Evolutionary conservation across 2,329 filamentous ascomycete genomes (phyloP).

Genomic region (Rhynchosporium graminicola): DNA sequence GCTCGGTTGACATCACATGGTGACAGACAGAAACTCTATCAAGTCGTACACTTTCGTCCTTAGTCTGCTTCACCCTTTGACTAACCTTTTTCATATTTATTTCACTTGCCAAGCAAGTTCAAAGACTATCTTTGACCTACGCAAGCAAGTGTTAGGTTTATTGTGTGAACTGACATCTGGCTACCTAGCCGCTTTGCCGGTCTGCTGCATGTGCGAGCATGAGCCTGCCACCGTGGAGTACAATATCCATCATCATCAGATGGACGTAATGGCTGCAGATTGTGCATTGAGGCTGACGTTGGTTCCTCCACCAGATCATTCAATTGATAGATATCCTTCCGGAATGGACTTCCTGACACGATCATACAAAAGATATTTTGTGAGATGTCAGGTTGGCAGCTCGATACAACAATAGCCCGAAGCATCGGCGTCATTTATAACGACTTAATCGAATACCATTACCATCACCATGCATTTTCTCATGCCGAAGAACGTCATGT

Average conservation of each 20-base stretch:
- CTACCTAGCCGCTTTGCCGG: conserved; percentile 8
- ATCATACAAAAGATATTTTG: too few relatives aligned
- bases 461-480: background rate
- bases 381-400: background rate
- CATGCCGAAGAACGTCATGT: background rate
- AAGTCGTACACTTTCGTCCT: background rate
- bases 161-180: background rate
- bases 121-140: background rate
- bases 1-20: background rate
- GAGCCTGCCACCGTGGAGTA: background rate
- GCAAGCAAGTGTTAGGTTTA: background rate
- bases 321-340: too few relatives aligned
- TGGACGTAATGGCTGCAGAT: background rate
- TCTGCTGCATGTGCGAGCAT: conserved; percentile 5
- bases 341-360: too few relatives aligned
- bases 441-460: background rate
- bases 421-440: background rate
- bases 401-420: conserved; percentile 13
- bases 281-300: background rate
- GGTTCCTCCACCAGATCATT: background rate
- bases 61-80: background rate
- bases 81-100: background rate
- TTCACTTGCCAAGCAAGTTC: too few relatives aligned
- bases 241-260: background rate
- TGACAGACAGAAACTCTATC: background rate